A percentile compares a stretch with the other conserved stretches of the same genome.
Conservation (phyloP, 2,329 filamentous ascomycete genomes). For the Raffaelea arxii region DNA sequence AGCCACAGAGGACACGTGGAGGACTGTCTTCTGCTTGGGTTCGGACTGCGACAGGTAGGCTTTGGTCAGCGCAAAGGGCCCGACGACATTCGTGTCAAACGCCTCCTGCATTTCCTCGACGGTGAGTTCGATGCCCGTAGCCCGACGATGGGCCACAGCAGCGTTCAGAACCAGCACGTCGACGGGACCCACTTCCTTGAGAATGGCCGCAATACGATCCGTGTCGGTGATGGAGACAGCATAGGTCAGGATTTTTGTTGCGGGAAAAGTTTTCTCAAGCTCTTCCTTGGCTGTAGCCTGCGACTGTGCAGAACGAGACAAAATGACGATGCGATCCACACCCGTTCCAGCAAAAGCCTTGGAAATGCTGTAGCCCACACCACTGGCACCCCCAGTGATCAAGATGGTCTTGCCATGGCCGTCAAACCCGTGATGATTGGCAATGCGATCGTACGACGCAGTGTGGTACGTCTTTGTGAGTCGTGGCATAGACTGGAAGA, state of each 20-base stretch:
- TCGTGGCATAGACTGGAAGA: not conserved
- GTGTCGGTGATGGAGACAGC: not conserved
- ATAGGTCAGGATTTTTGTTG: not conserved
- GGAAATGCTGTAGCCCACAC: not conserved
- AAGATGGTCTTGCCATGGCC: not conserved
- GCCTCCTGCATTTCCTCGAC: conserved; percentile 15
- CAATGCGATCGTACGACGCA: not conserved
- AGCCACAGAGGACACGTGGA: conserved; percentile 16
- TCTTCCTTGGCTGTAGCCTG: not conserved
- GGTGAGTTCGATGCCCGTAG: conserved; percentile 16
- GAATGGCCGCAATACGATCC: not conserved
- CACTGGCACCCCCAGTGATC: not conserved
- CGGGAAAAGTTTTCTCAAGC: not conserved
- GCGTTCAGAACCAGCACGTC: conserved; percentile 26
- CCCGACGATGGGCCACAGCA: conserved; percentile 7
- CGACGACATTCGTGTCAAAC: conserved; percentile 20
- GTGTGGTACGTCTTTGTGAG: not conserved
- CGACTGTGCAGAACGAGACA: not conserved
- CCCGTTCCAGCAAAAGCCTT: not conserved
- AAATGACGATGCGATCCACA: not conserved
- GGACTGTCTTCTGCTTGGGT: conserved; percentile 4
- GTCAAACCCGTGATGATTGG: not conserved
- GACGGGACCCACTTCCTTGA: conserved; percentile 6
- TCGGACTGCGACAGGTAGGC: conserved; percentile 13
- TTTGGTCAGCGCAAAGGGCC: conserved; percentile 20